Evolutionary conservation across 2,329 filamentous ascomycete genomes (phyloP), one percentile per base, ranked within the genome.

Genomic region (Claviceps sp.): DNA sequence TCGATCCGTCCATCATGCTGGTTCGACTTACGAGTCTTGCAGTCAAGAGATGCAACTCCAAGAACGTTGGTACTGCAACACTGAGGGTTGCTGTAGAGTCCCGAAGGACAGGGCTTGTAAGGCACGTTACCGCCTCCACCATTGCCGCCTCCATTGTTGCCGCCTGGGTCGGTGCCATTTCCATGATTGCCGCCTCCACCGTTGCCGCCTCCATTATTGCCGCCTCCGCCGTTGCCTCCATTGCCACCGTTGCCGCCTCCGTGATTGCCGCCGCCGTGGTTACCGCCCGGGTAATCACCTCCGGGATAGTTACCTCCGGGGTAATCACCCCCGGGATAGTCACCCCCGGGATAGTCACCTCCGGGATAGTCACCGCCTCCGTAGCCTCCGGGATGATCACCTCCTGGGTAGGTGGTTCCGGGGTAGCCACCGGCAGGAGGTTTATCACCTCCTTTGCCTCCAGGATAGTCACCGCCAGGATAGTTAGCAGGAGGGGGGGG

Each of bases 61-160:
- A 57, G 53, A 34, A 56, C n/a, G 13, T 47, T n/a, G n/a, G 46
- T 29, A 20, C 13, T 11, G 47, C 56, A 57, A 46, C 56, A 57
- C 37, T 55, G 53, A 11, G 53, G 38, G 45, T 50, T 52, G 51
- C 47, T 47, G 45, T 52, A 52, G 3, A 57, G 52, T 39, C 47
- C 40, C 29, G 44, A 29, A 43, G 52, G 45, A 36, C 52, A 53
- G 7, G 45, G 40, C 29, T 48, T 49, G 45, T 47, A 53, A 14
- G 23, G 34, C 1, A 9, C 26, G 26, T 34, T 45, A 4, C 44
- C 44, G 34, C 34, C 45, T 14, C 22, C 8, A 34, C 8, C 14
- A 1, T 34, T 34, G 23, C 13, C 6, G 34, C 22, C 20, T 45
- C 39, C 45, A 3, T 45, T 45, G 3, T 14, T 17, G 26, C n/a